Conservation (phyloP, 345 rosid species). For the Ceriops decandra region DNA sequence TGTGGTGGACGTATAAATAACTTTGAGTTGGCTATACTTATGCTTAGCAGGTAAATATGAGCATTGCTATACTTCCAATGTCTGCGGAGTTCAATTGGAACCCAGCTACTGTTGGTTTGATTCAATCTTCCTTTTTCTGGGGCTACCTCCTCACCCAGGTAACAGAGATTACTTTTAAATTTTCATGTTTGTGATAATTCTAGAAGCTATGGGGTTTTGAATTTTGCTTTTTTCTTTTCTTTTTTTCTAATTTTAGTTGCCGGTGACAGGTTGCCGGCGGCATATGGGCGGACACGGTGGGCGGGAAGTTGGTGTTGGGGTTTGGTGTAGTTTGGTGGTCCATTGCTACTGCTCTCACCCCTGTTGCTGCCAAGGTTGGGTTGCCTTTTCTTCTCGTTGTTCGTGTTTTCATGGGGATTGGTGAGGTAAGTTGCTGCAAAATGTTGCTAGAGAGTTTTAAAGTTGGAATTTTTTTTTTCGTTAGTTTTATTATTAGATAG, state of each 20-base stretch:
- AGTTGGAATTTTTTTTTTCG: neutral
- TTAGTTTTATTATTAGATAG: neutral
- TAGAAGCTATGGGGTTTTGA: neutral
- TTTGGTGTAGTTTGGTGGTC: slow-evolving; percentile 98
- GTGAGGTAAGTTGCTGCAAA: slow-evolving; percentile 55
- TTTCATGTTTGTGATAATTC: neutral
- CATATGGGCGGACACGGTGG: slow-evolving; percentile 91
- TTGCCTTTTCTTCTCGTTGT: slow-evolving; percentile 77
- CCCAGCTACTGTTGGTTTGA: slow-evolving; percentile 78
- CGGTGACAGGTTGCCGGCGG: slow-evolving; percentile 82
- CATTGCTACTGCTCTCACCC: slow-evolving; percentile 75
- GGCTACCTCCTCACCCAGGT: slow-evolving; percentile 96
- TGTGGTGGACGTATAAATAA: slow-evolving; percentile 2
- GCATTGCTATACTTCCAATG: slow-evolving; percentile 98
- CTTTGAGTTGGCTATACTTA: slow-evolving; percentile 27
- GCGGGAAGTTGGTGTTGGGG: slow-evolving; percentile 79
- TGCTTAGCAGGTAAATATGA: slow-evolving; percentile 84
- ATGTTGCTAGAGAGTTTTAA: neutral
- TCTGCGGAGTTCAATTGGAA: slow-evolving; percentile 88
- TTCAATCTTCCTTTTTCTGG: slow-evolving; percentile 97
- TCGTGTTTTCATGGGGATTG: slow-evolving; percentile 93
- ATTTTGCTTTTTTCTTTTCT: neutral
- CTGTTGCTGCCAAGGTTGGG: slow-evolving; percentile 84
- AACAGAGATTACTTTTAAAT: neutral
- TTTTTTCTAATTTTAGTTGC: slow-evolving; percentile 7